Evolutionary conservation across 2,329 filamentous ascomycete species (phyloP), one percentile per base, ranked within the genome.

Genomic region (Exophiala sideris): DNA sequence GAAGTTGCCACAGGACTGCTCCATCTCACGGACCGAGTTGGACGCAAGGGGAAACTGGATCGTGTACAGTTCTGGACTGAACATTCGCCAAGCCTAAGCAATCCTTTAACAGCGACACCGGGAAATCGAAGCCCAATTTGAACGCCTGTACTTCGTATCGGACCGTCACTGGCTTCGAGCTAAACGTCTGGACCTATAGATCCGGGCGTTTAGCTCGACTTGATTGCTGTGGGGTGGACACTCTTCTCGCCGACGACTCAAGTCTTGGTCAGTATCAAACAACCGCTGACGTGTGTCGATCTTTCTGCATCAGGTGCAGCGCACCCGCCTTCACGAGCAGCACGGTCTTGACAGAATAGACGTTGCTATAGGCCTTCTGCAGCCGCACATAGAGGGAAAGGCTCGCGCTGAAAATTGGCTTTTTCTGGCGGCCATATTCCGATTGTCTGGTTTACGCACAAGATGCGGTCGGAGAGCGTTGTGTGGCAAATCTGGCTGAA

Each of bases 11-110:
- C 57, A 3, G 59, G 59, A 4, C 40, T 58, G 24, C 42, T 62
- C 10, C 38, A 54, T 11, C 45, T 57, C 24, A 24, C 18, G 1
- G 49, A 50, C 12, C 44, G 18, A 12, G 44, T 12, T 18, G 54
- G 50, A 1, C 34, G 59, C 6, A 44, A 57, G 14, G 54, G 50
- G 16, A 51, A 33, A 24, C 35, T 63, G 35, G 51, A 56, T 21
- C 45, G 60, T 16, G 59, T 58, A 5, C 54, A 61, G 36, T 39
- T 63, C 10, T 63, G 56, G 54, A 47, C 60, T 2, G 59, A 56
- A 14, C 46, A 8, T 41, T 59, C 33, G 36, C 34, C 5, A 36
- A 35, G 16, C 56, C 56, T 16, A 18, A 18, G 7, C 16, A 40
- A 24, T 18, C 21, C 24, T 38, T 48, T 41, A 56, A 54, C 20